phyloP scores from a whole-genome alignment of 2,329 filamentous ascomycete genomes.

The Zymoseptoria ardabiliae region DNA sequence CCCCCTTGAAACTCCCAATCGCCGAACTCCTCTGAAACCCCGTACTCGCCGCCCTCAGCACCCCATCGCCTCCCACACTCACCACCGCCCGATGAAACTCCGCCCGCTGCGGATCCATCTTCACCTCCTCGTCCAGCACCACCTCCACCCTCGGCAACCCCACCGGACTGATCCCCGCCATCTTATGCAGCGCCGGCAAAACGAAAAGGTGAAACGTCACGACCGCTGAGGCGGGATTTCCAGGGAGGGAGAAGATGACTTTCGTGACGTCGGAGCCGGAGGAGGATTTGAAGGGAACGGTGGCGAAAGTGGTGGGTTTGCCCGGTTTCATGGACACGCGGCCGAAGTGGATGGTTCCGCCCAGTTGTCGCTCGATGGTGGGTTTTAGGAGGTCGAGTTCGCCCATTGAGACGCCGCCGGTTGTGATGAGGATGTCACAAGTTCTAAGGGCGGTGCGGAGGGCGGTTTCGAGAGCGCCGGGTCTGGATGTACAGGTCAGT shows the following conservation, averaged over 20 bases:
- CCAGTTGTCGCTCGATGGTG: constrained; percentile 81
- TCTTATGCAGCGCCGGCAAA: constrained; percentile 72
- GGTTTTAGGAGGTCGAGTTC: constrained; percentile 95
- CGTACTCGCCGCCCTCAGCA: constrained; percentile 69
- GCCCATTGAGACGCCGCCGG: constrained; percentile 94
- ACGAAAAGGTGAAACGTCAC: constrained; percentile 95
- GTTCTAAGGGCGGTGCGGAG: constrained; percentile 67
- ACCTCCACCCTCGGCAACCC: constrained; percentile 70
- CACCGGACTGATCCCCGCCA: constrained; percentile 58
- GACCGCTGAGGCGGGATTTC: constrained; percentile 86
- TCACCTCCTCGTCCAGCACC: constrained; percentile 62
- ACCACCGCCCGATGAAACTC: constrained; percentile 90
- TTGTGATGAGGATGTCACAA: constrained; percentile 80
- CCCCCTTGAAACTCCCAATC: constrained; percentile 80
- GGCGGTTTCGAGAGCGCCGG: constrained; percentile 65
- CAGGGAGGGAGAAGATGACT: constrained; percentile 81
- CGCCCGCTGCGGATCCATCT: constrained; percentile 64
- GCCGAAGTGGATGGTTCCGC: constrained; percentile 92
- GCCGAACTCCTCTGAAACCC: constrained; percentile 83
- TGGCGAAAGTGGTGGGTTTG: constrained; percentile 95
- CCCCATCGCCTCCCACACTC: constrained; percentile 54
- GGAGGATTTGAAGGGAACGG: constrained; percentile 56
- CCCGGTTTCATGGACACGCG: constrained; percentile 97
- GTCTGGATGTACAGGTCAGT: constrained; percentile 33
- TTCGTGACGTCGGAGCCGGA: constrained; percentile 54